Base-by-base conservation (phyloP, 2,329 filamentous ascomycete species). In the Beauveria bassiana region DNA sequence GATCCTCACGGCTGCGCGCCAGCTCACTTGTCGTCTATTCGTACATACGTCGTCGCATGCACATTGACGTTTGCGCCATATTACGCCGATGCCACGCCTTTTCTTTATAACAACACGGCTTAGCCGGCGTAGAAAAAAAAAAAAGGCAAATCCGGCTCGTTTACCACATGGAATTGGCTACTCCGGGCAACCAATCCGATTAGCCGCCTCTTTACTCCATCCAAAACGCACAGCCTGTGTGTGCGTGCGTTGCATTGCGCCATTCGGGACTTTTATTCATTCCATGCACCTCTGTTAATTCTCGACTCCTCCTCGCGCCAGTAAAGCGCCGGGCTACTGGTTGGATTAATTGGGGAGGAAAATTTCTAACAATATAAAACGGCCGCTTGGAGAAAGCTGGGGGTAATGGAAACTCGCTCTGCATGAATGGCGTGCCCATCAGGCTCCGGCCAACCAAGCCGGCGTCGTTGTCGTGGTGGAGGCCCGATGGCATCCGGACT, bases 401-500 rank as follows among this genome's bases (percentile, higher is more conserved):
- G 55, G 55, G 55, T 58, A 58, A 58, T 58, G 42, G 43, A 58
- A 58, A 58, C 55, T 49, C 28, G 42, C 28, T 14, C 31, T 53
- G 53, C 53, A 56, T 56, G 2, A 34, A 56, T 56, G 53, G 53
- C 53, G 42, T 56, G 42, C 53, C 24, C 53, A 34, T 56, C 42
- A 46, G 40, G 53, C 42, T 56, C 40, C 53, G 53, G 42, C 42
- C 42, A 31, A 46, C 3, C 24, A 24, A 55, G 52, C 52, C 40
- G 53, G n/a, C 20, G 43, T 49, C 26, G 43, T 58, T 16, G n/a
- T 49, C 20, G 26, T 46, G 24, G 55, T 58, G 55, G 55, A 58
- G 55, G 55, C 55, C 55, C 55, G 55, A 58, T 58, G 55, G 18
- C 55, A 58, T 49, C 55, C 55, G 55, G 55, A 34, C 18, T 31